These are phyloP conservation scores for Kuraishia piskuri DNA, from an alignment of 805 yeast species.

Conservation along the genomic window DNA sequence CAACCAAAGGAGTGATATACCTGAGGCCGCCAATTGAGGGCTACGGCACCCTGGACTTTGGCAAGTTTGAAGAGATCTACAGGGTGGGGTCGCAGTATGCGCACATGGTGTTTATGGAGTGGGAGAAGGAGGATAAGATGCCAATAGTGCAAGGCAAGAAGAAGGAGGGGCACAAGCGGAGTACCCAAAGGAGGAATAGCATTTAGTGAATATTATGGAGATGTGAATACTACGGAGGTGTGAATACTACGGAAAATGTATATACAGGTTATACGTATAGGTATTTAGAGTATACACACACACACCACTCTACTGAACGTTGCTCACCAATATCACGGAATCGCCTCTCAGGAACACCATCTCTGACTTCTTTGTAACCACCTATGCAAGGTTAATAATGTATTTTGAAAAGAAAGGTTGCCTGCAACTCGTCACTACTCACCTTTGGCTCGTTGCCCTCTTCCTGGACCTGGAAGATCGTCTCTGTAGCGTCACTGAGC, in stretches of 20 bases:
- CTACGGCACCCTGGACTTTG: conserved; percentile 88
- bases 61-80: conserved; percentile 84
- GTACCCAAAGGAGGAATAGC: not conserved
- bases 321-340: conserved; percentile 68
- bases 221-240: no score
- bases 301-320: not conserved
- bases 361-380: conserved; percentile 54
- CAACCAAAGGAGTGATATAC: conserved; percentile 76
- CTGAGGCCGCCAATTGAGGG: conserved; percentile 90
- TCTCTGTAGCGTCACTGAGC: conserved; percentile 85
- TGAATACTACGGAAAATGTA: no score
- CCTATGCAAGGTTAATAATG: conserved; percentile 17
- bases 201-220: not conserved
- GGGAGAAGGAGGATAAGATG: conserved; percentile 44
- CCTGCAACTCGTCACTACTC: conserved; percentile 4
- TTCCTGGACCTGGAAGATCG: conserved; percentile 51
- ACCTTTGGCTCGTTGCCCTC: conserved; percentile 34
- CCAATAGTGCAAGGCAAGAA: conserved; percentile 52
- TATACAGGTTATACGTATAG: no score
- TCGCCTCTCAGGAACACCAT: conserved; percentile 98
- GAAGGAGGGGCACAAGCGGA: conserved; percentile 13
- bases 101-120: conserved; percentile 39
- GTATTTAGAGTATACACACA: not conserved
- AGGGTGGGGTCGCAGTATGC: conserved; percentile 76
- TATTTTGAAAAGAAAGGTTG: no score